Base-by-base conservation (phyloP, 805 yeast species). In the Blastobotrys mokoenaii region DNA sequence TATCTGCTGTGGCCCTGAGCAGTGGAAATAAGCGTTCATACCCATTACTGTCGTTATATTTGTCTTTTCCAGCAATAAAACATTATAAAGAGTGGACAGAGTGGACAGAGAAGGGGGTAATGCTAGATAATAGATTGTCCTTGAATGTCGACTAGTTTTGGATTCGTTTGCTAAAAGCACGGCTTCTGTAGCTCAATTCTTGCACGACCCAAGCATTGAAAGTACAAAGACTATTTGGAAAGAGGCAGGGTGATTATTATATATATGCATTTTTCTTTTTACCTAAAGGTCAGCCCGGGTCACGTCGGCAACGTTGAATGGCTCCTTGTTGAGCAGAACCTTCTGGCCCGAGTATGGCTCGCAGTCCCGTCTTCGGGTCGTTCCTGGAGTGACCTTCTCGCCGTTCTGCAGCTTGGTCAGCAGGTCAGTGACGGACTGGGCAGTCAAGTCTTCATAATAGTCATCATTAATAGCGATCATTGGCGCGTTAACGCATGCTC, bases 401-500 rank as follows among this genome's bases (percentile, higher is more conserved):
- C 90, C 95, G 25, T 65, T 71, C 62, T 77, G 78, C 51, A 84
- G 70, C 45, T 73, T 78, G 51, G 79, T 73, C 61, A 85, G 73
- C 39, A 86, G 63, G 49, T 73, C 71, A 31, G 75, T 73, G 22
- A 83, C 76, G 39, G 75, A 73, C 51, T 81, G 82, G 18, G 79
- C 72, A 31, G 89, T 82, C 65, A 85, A 73, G 64, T 85, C 95
- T 68, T 85, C 95, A 59, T 73, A 81, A 67, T 70, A 85, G 61
- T 82, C 88, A 66, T 85, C 95, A 64, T 84, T 84, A 44, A 85
- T 68, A 50, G 85, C 94, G 45, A 86, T 70, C 86, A 85, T 85
- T 44, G 95, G 95, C 6, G 84, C 95, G 64, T 85, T 85, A 42
- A 85, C 88, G 72, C 95, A 85, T 2, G 95, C 95, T 47, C 95